phyloP scores from a whole-genome alignment of 1,284 basidiomycete genomes.

The Rugiboletus extremiorientalis region DNA sequence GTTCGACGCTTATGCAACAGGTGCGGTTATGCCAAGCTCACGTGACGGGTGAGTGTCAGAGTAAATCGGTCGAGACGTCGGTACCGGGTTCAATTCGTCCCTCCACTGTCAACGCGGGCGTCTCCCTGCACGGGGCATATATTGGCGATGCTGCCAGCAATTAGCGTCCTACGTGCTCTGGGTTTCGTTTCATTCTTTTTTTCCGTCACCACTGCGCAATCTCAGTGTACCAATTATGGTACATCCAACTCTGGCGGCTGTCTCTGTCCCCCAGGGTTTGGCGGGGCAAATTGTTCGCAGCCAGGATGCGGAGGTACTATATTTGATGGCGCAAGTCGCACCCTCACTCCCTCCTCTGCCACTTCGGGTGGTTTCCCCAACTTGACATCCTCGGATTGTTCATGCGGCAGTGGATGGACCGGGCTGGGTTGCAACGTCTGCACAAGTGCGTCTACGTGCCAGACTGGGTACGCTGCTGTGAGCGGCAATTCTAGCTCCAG shows the following conservation, averaged over 20 bases:
- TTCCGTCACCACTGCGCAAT: slow-evolving; percentile 40
- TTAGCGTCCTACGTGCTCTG: slow-evolving; percentile 6
- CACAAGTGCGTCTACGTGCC: slow-evolving; percentile 58
- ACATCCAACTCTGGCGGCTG: slow-evolving; percentile 51
- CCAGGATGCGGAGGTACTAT: slow-evolving; percentile 78
- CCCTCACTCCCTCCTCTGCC: slow-evolving; percentile 40
- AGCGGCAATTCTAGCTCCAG: slow-evolving; percentile 36
- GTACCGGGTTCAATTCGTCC: neutral
- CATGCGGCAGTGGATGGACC: slow-evolving; percentile 70
- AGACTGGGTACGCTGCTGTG: slow-evolving; percentile 49
- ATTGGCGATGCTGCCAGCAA: slow-evolving; percentile 10
- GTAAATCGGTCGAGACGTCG: too few relatives aligned
- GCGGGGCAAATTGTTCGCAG: slow-evolving; percentile 65
- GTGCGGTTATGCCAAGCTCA: too few relatives aligned
- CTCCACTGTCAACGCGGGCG: neutral
- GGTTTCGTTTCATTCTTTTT: slow-evolving; percentile 12
- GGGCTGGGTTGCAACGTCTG: slow-evolving; percentile 82
- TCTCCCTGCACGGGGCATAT: neutral
- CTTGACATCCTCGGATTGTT: slow-evolving; percentile 59
- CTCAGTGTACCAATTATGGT: slow-evolving; percentile 77
- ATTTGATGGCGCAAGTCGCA: slow-evolving; percentile 64
- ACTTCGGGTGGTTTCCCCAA: slow-evolving; percentile 54
- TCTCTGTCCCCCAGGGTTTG: slow-evolving; percentile 76
- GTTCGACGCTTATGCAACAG: too few relatives aligned
- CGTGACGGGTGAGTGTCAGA: neutral